Base-by-base conservation (phyloP, 257 asterid species). In the Cynanchum wilfordii region DNA sequence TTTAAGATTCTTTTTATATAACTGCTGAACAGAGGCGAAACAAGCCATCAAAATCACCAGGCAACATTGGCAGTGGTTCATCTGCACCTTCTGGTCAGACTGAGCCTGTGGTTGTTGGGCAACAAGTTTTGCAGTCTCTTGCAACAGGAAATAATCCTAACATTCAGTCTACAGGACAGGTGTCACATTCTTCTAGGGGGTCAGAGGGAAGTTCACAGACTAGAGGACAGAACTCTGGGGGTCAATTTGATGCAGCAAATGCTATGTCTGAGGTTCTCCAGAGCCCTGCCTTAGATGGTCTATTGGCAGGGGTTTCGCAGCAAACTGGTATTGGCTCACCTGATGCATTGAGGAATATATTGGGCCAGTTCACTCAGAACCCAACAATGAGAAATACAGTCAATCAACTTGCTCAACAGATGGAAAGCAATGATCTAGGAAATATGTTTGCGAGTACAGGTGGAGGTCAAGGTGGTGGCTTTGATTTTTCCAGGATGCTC, bases 241-340 rank as follows among this genome's bases (percentile, higher is more conserved):
- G 77, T 59, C 87, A 81, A 72, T 70, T 65, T 57, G 97, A 83
- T 74, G 60, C 82, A 38, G 80, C 87, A n/a, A 84, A 84, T 69
- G 89, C 97, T 45, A 85, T 95, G 96, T 87, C 97, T 56, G 86
- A 89, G 69, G 73, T 88, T 60, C 93, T 95, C 72, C 88, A 84
- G 55, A 89, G 81, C 78, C 97, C 99, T 40, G 88, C 96, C 15
- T 77, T 94, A 67, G 86, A 85, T 71, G 95, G 90, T 77, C 66
- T 94, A 40, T 82, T 94, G 82, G 70, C 92, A 17, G 97, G 98
- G 67, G 95, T 90, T 75, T 89, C 98, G 25, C 97, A 90, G 85
- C 98, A 95, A 84, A 84, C 91, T 56, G 99, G 98, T 73, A 82
- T 83, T 67, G 99, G 98, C 68, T 88, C 99, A 51, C 96, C 99